Evolutionary conservation across 805 yeast genomes (phyloP).

Genomic region (Tanozyma kutaoensis): DNA sequence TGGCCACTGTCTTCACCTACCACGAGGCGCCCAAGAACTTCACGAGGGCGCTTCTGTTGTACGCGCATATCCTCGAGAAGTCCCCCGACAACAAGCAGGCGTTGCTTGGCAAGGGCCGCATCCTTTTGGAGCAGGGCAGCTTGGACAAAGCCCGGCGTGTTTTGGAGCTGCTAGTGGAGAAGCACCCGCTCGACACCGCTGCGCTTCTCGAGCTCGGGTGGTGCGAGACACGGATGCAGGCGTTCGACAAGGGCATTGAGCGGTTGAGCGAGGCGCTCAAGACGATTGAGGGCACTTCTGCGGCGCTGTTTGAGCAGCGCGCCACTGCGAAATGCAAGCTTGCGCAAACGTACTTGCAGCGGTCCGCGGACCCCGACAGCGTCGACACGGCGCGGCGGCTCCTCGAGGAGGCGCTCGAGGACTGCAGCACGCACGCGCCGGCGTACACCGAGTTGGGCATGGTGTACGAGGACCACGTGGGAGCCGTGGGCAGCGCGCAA

Average conservation of each 20-base stretch:
- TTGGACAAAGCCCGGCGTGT: conserved; percentile 39
- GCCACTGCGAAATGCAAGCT: conserved; percentile 61
- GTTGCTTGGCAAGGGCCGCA: conserved; percentile 69
- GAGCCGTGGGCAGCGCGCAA: conserved; percentile 56
- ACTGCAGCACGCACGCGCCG: conserved; percentile 54
- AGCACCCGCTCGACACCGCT: conserved; percentile 36
- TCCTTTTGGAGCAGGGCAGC: conserved; percentile 53
- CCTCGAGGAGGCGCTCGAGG: conserved; percentile 50
- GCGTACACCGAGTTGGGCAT: conserved; percentile 74
- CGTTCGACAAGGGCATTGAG: conserved; percentile 37
- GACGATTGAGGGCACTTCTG: conserved; percentile 34
- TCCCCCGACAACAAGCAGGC: conserved; percentile 40
- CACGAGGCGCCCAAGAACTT: conserved; percentile 87
- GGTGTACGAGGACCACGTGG: conserved; percentile 45
- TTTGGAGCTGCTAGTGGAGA: conserved; percentile 35
- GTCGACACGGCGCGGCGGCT: conserved; percentile 40
- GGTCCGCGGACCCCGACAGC: conserved; percentile 7
- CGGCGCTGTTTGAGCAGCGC: conserved; percentile 37
- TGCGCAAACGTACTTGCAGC: conserved; percentile 46
- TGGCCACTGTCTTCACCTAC: conserved; percentile 71
- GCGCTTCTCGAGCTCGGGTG: conserved; percentile 67
- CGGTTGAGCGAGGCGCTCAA: conserved; percentile 31
- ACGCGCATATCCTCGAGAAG: conserved; percentile 40
- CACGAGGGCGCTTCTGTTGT: conserved; percentile 57
- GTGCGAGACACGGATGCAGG: conserved; percentile 51